These are phyloP conservation scores for Rubia balearica DNA, from an alignment of 305 asterid genomes.

Conservation along the genomic window DNA sequence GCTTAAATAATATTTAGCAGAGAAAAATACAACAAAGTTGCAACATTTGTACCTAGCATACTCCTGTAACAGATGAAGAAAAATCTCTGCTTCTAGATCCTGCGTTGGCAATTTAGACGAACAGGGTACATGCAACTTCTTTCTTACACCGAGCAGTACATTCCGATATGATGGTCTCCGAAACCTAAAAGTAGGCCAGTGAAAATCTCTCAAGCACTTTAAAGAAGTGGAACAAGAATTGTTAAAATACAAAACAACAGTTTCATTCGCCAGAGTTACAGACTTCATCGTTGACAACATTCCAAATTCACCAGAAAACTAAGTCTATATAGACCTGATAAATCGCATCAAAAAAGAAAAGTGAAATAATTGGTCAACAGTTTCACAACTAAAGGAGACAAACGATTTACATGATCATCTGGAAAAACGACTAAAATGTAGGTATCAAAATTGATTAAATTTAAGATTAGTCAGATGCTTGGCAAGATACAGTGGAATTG, in stretches of 20 bases:
- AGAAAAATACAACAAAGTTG: neutral
- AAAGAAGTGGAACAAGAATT: neutral
- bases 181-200: conserved; percentile 46
- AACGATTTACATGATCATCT: neutral
- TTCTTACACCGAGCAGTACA: conserved; percentile 75
- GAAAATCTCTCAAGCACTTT: conserved; percentile 5
- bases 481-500: neutral
- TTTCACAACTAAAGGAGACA: neutral
- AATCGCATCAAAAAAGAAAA: no score
- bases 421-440: neutral
- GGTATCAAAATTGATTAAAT: neutral
- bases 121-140: conserved; percentile 61
- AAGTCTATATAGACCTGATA: neutral
- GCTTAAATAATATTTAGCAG: neutral
- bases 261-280: neutral
- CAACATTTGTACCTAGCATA: conserved; percentile 49
- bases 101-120: conserved; percentile 72
- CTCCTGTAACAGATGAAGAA: conserved; percentile 82
- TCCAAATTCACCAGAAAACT: neutral
- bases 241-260: neutral
- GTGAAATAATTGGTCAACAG: neutral
- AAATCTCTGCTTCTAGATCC: conserved; percentile 87
- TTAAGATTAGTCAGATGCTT: neutral
- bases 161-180: conserved; percentile 89
- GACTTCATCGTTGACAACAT: neutral